Evolutionary conservation across 768 basidiomycete species (phyloP), one percentile per base, ranked within the genome.

Genomic region (Phanerochaete sordida): DNA sequence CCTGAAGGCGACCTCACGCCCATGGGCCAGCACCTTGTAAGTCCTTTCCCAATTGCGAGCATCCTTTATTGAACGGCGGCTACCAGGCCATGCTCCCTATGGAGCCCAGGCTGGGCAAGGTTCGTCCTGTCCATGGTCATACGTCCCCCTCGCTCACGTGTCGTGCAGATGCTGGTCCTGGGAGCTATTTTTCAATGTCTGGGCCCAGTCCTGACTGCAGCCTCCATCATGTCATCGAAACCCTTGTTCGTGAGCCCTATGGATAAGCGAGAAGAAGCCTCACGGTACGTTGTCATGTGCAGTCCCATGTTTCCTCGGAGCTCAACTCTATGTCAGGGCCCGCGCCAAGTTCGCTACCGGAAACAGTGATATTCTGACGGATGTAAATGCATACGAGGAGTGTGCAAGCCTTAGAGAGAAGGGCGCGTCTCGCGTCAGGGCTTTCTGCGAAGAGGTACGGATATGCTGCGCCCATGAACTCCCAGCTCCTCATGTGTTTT

Each of bases 71-170:
- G 56, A 16, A 19, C 16, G 3, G 12, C 33, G 31, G 19, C 23
- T 13, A 65, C 8, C 39, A 94, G 91, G 81, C 91, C 2, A 81
- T 87, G 73, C 79, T 97, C n/a, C 95, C 95, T 1, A 76, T 96
- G 15, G 95, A 98, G 72, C 76, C 95, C 11, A 81, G 93, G 43
- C 80, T 98, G 27, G 92, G 85, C 8, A 98, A 97, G 80, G 90
- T 90, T 57, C 3, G 45, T 43, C 21, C 37, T 30, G 6, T 0
- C 2, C n/a, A 11, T 24, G 16, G 23, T 12, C 5, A 16, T 50
- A 49, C 16, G 15, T 11, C 57, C 43, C 33, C 28, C 35, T 39
- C n/a, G 46, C 62, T 24, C 4, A 39, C 31, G 3, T 44, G n/a
- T 60, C 91, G 9, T 39, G 19, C 23, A 54, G 90, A 95, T 98